Evolutionary conservation across 108 stramenopile species (phyloP).

Genomic region (Nitzschia inconspicua): DNA sequence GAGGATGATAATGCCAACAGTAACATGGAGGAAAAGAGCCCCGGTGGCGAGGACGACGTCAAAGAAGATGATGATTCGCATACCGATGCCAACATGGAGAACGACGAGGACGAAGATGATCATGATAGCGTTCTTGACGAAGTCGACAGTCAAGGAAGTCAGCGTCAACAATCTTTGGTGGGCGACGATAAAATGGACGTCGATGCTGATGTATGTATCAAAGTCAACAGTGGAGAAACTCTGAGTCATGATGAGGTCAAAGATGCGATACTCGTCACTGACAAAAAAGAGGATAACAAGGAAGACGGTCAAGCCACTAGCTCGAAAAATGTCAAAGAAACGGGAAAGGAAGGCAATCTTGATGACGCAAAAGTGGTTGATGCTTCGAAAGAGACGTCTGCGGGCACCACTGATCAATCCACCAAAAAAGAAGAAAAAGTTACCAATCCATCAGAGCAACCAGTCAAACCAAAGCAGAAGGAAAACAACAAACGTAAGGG

Average conservation of each 20-base stretch:
- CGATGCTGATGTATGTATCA: not conserved
- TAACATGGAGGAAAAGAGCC: conserved; percentile 1
- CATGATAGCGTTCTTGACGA: conserved; percentile 14
- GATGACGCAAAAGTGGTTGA: not conserved
- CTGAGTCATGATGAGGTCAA: not conserved
- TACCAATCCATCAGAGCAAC: not conserved
- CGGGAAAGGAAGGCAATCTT: not conserved
- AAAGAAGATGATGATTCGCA: conserved; percentile 20
- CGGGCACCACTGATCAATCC: not conserved
- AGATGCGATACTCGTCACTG: not conserved
- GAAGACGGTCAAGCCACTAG: conserved; percentile 1
- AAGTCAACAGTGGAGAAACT: not conserved
- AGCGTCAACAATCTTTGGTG: too few relatives aligned
- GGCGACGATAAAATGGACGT: conserved; percentile 11
- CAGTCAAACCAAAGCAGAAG: not conserved
- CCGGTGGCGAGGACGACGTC: not conserved
- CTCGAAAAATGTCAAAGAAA: conserved; percentile 16
- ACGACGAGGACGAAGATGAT: conserved; percentile 21
- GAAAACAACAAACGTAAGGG: not conserved
- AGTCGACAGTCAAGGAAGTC: too few relatives aligned
- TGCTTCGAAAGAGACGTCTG: not conserved
- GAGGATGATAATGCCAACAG: conserved; percentile 20
- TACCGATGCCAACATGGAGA: not conserved
- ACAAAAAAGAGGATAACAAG: not conserved
- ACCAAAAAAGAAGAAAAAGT: not conserved